Conservation (phyloP, 345 rosid species). For the Acer yangbiense region DNA sequence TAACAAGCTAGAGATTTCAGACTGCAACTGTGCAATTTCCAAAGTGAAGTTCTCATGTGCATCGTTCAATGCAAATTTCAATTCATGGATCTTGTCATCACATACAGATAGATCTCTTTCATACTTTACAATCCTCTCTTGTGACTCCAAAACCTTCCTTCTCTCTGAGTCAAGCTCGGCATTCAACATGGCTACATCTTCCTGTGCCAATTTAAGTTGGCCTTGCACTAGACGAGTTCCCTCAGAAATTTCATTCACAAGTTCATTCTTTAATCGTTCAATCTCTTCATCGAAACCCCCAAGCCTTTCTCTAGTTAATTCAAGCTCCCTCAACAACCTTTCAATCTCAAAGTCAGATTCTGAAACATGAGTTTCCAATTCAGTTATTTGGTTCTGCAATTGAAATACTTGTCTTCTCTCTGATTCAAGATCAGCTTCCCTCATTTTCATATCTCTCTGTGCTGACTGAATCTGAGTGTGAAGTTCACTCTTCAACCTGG, state of each 20-base stretch:
- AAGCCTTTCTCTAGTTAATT: constrained; percentile 31
- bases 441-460: constrained; percentile 22
- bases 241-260: too few relatives aligned
- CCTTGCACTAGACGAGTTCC: too few relatives aligned
- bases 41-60: constrained; percentile 47
- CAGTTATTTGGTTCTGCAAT: constrained; percentile 34
- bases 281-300: constrained; percentile 41
- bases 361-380: constrained; percentile 36
- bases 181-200: constrained; percentile 28
- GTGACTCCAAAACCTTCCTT: constrained; percentile 43
- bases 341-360: constrained; percentile 27
- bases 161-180: constrained; percentile 39
- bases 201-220: too few relatives aligned
- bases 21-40: constrained; percentile 59
- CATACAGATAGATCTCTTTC: constrained; percentile 39
- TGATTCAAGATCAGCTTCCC: constrained; percentile 36
- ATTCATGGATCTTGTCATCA: constrained; percentile 36
- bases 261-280: constrained; percentile 26
- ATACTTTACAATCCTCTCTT: constrained; percentile 38
- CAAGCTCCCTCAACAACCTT: constrained; percentile 40
- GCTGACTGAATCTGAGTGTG: constrained; percentile 46
- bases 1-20: constrained; percentile 40
- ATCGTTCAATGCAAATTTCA: constrained; percentile 47
- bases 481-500: constrained; percentile 46
- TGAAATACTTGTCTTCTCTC: constrained; percentile 35